These are phyloP conservation scores for Populus hybrid DNA, from an alignment of 441 rosid genomes.

Conservation along the genomic window DNA sequence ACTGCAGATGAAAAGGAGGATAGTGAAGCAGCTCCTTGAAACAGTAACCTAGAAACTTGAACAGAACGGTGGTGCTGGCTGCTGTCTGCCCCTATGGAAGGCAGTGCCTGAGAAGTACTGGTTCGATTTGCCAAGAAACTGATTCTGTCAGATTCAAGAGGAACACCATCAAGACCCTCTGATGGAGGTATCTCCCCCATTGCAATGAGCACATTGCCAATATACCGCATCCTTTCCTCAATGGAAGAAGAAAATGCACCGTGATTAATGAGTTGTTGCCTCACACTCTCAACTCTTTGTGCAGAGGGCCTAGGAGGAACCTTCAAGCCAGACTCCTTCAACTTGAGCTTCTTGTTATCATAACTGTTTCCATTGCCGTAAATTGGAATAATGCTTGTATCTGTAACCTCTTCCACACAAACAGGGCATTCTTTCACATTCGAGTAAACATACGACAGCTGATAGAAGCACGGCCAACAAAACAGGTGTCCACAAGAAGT, in stretches of 20 bases:
- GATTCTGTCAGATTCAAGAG: constrained; percentile 20
- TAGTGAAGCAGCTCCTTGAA: constrained; percentile 36
- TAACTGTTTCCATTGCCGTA: constrained; percentile 42
- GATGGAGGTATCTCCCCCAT: constrained; percentile 27
- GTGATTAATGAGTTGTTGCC: constrained; percentile 42
- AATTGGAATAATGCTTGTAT: constrained; percentile 49
- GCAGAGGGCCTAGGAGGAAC: constrained; percentile 61
- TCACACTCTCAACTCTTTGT: constrained; percentile 47
- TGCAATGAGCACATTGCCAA: constrained; percentile 32
- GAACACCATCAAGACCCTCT: constrained; percentile 25
- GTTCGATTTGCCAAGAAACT: constrained; percentile 2
- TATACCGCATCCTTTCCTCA: constrained; percentile 38
- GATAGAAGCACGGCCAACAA: constrained; percentile 90
- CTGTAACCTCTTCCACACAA: constrained; percentile 54
- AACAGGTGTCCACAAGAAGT: constrained; percentile 79
- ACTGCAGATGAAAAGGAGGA: constrained; percentile 40
- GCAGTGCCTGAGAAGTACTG: constrained; percentile 7
- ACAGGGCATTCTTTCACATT: constrained; percentile 59
- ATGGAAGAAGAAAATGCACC: constrained; percentile 29
- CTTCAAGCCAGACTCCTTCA: constrained; percentile 27
- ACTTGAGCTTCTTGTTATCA: neutral
- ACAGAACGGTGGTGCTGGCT: constrained; percentile 17
- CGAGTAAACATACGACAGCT: constrained; percentile 38
- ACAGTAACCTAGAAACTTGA: constrained; percentile 35
- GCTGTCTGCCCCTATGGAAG: constrained; percentile 4